Base-by-base conservation (phyloP, 257 asterid species). In the Solanum ossicruentum region DNA sequence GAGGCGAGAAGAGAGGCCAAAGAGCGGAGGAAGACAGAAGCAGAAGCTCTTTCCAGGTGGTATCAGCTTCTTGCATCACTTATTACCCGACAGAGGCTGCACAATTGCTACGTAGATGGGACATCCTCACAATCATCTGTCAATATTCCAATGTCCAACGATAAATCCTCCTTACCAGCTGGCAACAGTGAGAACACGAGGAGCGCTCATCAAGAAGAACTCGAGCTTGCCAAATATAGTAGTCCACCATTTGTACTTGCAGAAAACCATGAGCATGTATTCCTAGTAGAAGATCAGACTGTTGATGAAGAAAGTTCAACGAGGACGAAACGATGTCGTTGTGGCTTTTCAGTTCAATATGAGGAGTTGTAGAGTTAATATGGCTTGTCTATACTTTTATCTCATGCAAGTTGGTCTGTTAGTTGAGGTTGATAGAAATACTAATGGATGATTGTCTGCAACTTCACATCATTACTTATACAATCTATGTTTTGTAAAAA, bases 51-150 rank as follows among this genome's bases (percentile, higher is more conserved):
- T 71, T 91, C 94, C 32, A 93, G 95, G 92, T 96, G 99, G 99
- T 95, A 95, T 90, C 99, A 96, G 88, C 98, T 96, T 85, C 98
- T 96, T 83, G 93, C 97, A 18, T 96, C 99, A 83, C 88, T 96
- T 49, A 83, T 93, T 65, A 96, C 97, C 20, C 91, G 97, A 32
- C 98, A 93, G 88, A 90, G 97, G 87, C 87, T 96, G 89, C 93
- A 90, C 79, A 86, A 90, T 26, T 21, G 91, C 88, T 95, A 96
- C 54, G 94, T 92, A 47, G 89, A 90, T 23, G 91, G 88, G 47
- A 83, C 86, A 12, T 36, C 84, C 54, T 88, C 92, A 39, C 88
- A 88, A 80, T 57, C 90, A 79, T 52, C 87, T 28, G 49, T 81
- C 51, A 84, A 85, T 80, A 71, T 60, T 86, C 88, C 90, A 51